Evolutionary conservation across 2,329 filamentous ascomycete species (phyloP), one percentile per base, ranked within the genome.

Genomic region (Aspergillus intermedius): DNA sequence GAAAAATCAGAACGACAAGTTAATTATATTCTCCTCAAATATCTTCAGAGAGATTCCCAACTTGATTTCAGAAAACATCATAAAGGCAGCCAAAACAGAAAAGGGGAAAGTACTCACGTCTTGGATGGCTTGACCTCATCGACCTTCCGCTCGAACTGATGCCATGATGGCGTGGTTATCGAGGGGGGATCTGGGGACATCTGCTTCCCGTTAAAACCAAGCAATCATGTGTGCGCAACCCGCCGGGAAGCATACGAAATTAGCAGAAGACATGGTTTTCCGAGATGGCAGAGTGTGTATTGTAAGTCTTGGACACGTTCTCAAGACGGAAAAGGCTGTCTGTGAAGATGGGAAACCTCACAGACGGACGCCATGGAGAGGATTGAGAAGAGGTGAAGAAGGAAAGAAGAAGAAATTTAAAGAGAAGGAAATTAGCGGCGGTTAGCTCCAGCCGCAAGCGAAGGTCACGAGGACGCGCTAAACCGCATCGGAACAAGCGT

Each of bases 1-100:
- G 52, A 54, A 54, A 57, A 59, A 63, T 86, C 83, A 85, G 82
- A 83, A 79, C 79, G 74, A 82, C 83, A 87, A 86, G 82, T 87
- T 84, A 88, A 84, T 12, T 78, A 74, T 77, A 71, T 83, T 89
- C 83, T 98, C 93, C 86, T 88, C 93, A 98, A 80, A 73, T 74
- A 76, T 73, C 80, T 88, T 97, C 88, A 87, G 93, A 98, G 94
- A 98, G 93, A 98, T 98, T 98, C 93, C 93, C 93, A 98, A 83
- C 81, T 95, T 94, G 85, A 88, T 84, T 84, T 68, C n/a, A 50
- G 59, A 81, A 53, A 79, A 66, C 81, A 88, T 94, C 91, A 95
- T 95, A 61, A 46, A 25, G 23, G 23, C 45, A 47, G 32, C 37
- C 59, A 46, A 48, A 25, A 45, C 46, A 45, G 17, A 30, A 23